These are phyloP conservation scores for Solanum sitiens DNA, from an alignment of 257 asterid genomes.

Conservation along the genomic window DNA sequence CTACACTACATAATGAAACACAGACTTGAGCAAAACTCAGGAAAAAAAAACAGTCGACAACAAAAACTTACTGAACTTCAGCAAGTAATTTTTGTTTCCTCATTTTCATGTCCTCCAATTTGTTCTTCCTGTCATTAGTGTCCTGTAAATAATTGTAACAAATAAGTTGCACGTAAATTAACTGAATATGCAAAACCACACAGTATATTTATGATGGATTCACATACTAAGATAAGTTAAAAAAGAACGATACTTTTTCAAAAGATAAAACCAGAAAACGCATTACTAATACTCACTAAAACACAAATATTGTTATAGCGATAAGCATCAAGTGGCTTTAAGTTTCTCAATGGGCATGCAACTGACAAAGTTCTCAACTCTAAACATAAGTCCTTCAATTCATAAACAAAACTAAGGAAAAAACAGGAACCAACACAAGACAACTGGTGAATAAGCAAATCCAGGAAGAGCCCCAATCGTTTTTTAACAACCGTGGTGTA, in stretches of 20 bases:
- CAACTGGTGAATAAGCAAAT: background rate
- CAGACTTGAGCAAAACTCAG: background rate
- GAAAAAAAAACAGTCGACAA: background rate
- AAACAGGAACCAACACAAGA: background rate
- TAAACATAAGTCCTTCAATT: background rate
- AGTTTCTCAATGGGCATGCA: background rate
- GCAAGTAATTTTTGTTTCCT: constrained; percentile 52
- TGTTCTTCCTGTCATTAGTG: constrained; percentile 30
- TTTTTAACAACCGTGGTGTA: background rate
- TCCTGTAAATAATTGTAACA: constrained; percentile 36
- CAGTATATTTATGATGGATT: background rate
- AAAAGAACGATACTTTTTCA: background rate
- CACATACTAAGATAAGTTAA: background rate
- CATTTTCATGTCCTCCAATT: constrained; percentile 38
- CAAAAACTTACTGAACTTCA: constrained; percentile 66
- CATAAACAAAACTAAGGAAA: background rate
- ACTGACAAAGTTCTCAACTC: background rate
- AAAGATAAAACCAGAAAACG: background rate
- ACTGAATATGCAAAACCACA: background rate
- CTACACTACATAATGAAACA: background rate
- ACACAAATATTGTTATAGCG: background rate
- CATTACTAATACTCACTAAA: background rate
- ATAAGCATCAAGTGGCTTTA: background rate
- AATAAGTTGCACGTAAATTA: background rate
- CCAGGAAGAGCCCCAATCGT: background rate